Evolutionary conservation across 305 asterid species (phyloP).

Genomic region (Fraxinus dipetala): DNA sequence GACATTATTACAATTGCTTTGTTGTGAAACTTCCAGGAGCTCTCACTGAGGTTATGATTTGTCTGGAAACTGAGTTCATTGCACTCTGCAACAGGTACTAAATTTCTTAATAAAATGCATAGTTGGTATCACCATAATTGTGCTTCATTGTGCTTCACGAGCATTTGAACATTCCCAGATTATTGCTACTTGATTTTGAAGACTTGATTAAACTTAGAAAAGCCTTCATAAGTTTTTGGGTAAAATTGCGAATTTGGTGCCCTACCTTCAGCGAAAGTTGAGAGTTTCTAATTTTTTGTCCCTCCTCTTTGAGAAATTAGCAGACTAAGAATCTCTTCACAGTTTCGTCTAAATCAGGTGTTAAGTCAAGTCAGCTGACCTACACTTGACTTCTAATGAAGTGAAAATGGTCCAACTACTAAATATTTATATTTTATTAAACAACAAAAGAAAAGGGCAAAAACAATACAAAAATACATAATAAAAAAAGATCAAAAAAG

Average conservation of each 20-base stretch:
- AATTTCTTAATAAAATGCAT: not conserved
- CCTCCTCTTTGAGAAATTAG: not conserved
- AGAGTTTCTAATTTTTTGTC: not conserved
- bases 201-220: not conserved
- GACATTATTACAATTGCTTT: not conserved
- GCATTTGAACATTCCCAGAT: not conserved
- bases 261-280: not conserved
- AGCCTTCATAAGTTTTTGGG: not conserved
- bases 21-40: conserved; percentile 12
- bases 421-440: not conserved
- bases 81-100: conserved; percentile 19
- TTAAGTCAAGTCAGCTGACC: not conserved
- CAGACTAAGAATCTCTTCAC: not conserved
- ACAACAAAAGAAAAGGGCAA: not conserved
- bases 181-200: not conserved
- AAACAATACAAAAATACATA: not conserved
- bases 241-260: not conserved
- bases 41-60: conserved; percentile 1
- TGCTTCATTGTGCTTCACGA: not conserved
- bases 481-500: not conserved
- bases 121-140: not conserved
- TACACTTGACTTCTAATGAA: not conserved
- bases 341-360: not conserved
- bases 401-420: not conserved
- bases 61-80: conserved; percentile 15